phyloP scores from a whole-genome alignment of 2,329 filamentous ascomycete genomes.

The Talaromyces sp. region DNA sequence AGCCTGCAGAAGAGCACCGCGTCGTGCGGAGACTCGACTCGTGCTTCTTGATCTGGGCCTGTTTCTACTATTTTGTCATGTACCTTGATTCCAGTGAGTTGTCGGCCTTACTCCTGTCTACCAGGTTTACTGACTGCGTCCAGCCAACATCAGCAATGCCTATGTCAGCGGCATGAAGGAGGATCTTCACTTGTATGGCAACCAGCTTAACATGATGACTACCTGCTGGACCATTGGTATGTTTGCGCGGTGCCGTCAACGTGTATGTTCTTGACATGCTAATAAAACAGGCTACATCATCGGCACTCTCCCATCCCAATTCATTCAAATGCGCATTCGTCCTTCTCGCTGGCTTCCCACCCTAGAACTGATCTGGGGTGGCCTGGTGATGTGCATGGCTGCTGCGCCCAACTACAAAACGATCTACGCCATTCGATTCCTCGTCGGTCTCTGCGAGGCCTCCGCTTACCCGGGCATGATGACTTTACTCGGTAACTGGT shows the following conservation, averaged over 20 bases:
- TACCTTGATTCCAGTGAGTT: conserved; percentile 11
- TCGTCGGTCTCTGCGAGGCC: conserved; percentile 9
- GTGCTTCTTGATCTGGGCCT: conserved; percentile 10
- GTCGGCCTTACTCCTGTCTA: background rate
- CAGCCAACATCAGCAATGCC: conserved; percentile 68
- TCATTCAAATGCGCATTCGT: conserved; percentile 8
- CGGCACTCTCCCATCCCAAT: conserved; percentile 7
- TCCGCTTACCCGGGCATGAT: conserved; percentile 12
- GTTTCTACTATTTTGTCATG: conserved; percentile 12
- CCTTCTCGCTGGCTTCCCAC: conserved; percentile 7
- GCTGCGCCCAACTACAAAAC: conserved; percentile 8
- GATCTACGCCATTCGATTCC: conserved; percentile 11
- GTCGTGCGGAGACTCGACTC: conserved; percentile 8
- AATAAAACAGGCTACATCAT: conserved; percentile 1
- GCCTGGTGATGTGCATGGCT: conserved; percentile 10
- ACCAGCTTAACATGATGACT: conserved; percentile 58
- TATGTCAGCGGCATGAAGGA: conserved; percentile 59
- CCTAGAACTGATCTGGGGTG: conserved; percentile 11
- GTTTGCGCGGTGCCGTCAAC: background rate
- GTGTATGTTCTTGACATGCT: background rate
- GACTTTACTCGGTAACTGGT: conserved; percentile 9
- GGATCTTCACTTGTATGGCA: conserved; percentile 55
- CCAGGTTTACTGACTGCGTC: background rate
- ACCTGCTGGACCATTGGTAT: conserved; percentile 11
- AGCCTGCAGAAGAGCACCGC: conserved; percentile 8